These are phyloP conservation scores for Chrysophaeum taylorii DNA, from an alignment of 352 stramenopile genomes.

Conservation along the genomic window DNA sequence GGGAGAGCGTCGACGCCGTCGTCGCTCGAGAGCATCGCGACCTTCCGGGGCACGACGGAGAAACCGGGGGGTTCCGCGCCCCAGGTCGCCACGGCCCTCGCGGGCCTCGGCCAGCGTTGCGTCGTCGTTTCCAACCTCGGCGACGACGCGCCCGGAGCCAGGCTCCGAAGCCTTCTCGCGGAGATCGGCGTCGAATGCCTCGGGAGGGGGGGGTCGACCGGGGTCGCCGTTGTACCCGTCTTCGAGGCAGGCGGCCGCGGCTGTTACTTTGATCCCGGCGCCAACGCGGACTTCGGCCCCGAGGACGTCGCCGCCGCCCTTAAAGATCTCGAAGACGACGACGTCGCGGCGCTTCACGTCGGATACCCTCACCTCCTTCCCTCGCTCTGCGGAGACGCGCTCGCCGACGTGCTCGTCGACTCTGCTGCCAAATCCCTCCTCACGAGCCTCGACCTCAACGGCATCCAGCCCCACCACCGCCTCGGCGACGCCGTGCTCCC, in stretches of 20 bases:
- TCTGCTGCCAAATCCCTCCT: not conserved
- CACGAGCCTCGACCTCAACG: conserved; percentile 15
- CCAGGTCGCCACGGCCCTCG: not conserved
- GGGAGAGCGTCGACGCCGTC: not conserved
- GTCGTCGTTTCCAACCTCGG: not conserved
- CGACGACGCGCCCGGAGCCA: not conserved
- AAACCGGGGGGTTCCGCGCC: not conserved
- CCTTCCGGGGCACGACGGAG: not conserved
- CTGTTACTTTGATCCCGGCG: conserved; percentile 13
- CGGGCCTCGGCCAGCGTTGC: not conserved
- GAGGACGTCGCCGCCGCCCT: not conserved
- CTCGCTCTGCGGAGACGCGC: not conserved
- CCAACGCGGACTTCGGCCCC: conserved; percentile 14
- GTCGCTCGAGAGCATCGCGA: not conserved
- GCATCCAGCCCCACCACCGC: not conserved
- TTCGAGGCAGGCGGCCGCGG: conserved; percentile 2
- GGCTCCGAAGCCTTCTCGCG: not conserved
- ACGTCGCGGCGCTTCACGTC: not conserved
- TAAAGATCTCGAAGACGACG: not conserved
- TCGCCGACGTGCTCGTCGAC: not conserved
- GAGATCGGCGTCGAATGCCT: not conserved
- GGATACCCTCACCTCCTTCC: conserved; percentile 19
- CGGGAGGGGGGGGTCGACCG: not conserved
- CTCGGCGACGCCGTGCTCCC: conserved; percentile 7
- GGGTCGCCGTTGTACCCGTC: conserved; percentile 17